phyloP scores from a whole-genome alignment of 306 rosid genomes.

The Medicago ruthenica region DNA sequence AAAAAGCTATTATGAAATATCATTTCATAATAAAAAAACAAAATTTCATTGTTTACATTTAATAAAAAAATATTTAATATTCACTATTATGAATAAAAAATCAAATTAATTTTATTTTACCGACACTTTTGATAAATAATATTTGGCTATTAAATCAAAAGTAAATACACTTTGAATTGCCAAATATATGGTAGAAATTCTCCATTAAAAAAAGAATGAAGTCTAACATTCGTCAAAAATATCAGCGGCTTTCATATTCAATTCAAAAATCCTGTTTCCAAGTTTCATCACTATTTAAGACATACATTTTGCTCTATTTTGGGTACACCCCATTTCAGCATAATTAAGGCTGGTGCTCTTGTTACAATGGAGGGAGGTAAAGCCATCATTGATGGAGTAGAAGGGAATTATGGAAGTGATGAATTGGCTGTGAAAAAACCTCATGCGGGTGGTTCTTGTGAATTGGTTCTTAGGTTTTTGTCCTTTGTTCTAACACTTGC shows the following conservation, averaged over 20 bases:
- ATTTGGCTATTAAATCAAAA: too few species aligned
- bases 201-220: background rate
- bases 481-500: slow-evolving; percentile 52
- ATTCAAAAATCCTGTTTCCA: background rate
- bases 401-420: slow-evolving; percentile 33
- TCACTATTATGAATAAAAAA: too few species aligned
- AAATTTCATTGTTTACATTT: too few species aligned
- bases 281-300: background rate
- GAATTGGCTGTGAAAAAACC: slow-evolving; percentile 26
- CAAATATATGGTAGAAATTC: too few species aligned
- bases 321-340: background rate
- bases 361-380: slow-evolving; percentile 46
- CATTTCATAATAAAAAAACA: too few species aligned
- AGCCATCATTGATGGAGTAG: slow-evolving; percentile 22
- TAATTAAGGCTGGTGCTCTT: background rate
- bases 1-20: too few species aligned
- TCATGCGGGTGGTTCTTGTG: slow-evolving; percentile 13
- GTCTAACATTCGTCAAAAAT: background rate
- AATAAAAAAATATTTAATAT: too few species aligned
- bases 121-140: too few species aligned
- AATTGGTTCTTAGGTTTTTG: slow-evolving; percentile 62
- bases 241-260: background rate
- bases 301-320: background rate
- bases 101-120: too few species aligned
- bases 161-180: too few species aligned